Base-by-base conservation (phyloP, 2,329 filamentous ascomycete species). In the Stagonosporopsis chrysanthemi region DNA sequence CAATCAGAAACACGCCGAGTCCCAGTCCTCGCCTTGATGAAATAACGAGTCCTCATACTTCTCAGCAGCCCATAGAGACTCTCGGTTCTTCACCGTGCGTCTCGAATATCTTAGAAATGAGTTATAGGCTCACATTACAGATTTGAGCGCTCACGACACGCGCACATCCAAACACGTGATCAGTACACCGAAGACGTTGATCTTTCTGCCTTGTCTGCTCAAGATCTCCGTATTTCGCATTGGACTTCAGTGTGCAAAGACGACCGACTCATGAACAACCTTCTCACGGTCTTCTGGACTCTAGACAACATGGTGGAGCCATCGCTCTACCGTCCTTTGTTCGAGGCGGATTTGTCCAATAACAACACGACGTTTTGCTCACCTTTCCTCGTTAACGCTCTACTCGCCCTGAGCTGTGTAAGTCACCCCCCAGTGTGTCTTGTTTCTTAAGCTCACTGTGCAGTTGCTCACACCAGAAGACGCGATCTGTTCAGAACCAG, bases 371-470 rank as follows among this genome's bases (percentile, higher is more conserved):
- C 24, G 11, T 49, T 49, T 17, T 49, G 46, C 19, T 49, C 46
- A 7, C 46, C 36, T 11, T 49, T 41, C 15, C 46, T 49, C n/a
- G 46, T 49, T 4, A 49, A 49, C 17, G 46, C 46, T 5, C 22
- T 49, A 9, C 46, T 49, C 23, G 46, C 46, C 3, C 11, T 49
- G 6, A 24, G 36, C 12, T 49, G 46, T 49, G 46, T 49, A 41
- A 31, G 46, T 17, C 22, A 15, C 24, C 15, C 2, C 7, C 6
- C 23, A 4, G 19, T 2, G n/a, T 12, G 1, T 7, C 29, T 36
- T 14, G n/a, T n/a, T n/a, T 35, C 22, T 15, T 3, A 35, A 29
- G 36, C 46, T 49, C 4, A 41, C 12, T n/a, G 2, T 22, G 12
- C 46, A 49, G 46, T 17, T 49, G 8, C 40, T 24, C 12, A 41